A percentile compares a stretch with the other conserved stretches of the same genome.
Evolutionary conservation across 2,329 filamentous ascomycete species (phyloP).

Genomic region (Talaromyces sp.): DNA sequence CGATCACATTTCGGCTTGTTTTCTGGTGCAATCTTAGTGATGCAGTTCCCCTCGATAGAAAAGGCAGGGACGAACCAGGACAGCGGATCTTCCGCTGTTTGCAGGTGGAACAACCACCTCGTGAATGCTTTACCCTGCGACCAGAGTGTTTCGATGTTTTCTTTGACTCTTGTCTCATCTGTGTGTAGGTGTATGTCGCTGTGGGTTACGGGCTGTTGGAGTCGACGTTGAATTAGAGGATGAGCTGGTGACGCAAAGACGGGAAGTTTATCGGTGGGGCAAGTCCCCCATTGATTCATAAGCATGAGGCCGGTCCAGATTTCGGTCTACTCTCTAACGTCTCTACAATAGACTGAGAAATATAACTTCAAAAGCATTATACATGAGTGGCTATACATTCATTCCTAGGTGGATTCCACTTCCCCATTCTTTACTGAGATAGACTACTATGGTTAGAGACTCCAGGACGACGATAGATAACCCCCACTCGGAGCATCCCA

Average conservation of each 20-base stretch:
- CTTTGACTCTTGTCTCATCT: slow-evolving; percentile 7
- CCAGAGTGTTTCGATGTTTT: slow-evolving; percentile 8
- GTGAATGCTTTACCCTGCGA: slow-evolving; percentile 17
- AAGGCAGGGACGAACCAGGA: slow-evolving; percentile 9
- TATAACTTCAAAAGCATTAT: background rate
- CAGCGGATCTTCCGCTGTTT: slow-evolving; percentile 17
- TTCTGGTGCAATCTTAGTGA: background rate
- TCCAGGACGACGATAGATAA: too few relatives aligned
- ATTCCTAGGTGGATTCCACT: too few relatives aligned
- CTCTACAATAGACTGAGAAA: background rate
- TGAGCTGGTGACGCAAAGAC: background rate
- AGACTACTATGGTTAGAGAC: too few relatives aligned
- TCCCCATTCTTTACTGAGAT: too few relatives aligned
- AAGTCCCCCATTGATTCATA: too few relatives aligned
- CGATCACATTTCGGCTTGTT: slow-evolving; percentile 14
- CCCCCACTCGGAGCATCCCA: slow-evolving; percentile 14
- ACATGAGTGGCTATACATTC: background rate
- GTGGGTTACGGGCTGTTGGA: background rate
- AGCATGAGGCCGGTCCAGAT: too few relatives aligned
- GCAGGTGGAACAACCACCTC: slow-evolving; percentile 16
- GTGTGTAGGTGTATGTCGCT: background rate
- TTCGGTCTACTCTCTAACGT: too few relatives aligned
- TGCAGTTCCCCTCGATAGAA: too few relatives aligned
- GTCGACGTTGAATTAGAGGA: background rate
- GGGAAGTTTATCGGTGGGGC: background rate